phyloP scores from a whole-genome alignment of 768 basidiomycete species.

The Termitomyces sp. region DNA sequence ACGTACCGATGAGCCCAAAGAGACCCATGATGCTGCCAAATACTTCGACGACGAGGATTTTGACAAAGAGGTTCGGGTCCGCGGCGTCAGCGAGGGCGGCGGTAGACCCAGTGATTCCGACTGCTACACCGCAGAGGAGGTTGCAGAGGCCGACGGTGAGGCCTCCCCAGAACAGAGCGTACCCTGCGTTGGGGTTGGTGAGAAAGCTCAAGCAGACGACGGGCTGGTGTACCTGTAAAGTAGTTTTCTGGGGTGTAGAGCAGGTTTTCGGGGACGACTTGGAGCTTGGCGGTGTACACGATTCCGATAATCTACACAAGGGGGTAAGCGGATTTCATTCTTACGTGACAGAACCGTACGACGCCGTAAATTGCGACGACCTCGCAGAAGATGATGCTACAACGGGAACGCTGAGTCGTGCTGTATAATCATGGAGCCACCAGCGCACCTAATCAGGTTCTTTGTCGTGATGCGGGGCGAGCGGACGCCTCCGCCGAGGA shows the following conservation, averaged over 20 bases:
- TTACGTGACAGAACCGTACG: slow-evolving; percentile 37
- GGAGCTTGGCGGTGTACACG: slow-evolving; percentile 85
- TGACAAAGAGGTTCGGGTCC: slow-evolving; percentile 92
- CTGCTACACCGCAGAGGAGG: slow-evolving; percentile 88
- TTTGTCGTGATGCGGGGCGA: slow-evolving; percentile 93
- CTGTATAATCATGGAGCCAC: neutral
- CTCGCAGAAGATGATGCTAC: slow-evolving; percentile 97
- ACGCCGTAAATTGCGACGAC: slow-evolving; percentile 99
- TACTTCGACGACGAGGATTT: slow-evolving; percentile 94
- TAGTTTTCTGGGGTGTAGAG: slow-evolving; percentile 87
- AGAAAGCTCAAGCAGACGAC: neutral
- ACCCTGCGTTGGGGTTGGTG: slow-evolving; percentile 43
- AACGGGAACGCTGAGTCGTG: neutral
- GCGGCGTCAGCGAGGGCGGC: slow-evolving; percentile 95
- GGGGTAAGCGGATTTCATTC: neutral
- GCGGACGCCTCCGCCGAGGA: slow-evolving; percentile 92
- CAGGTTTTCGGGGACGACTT: slow-evolving; percentile 48
- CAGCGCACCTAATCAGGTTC: slow-evolving; percentile 86
- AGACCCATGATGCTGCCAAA: slow-evolving; percentile 88
- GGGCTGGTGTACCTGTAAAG: slow-evolving; percentile 63
- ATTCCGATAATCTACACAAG: slow-evolving; percentile 81
- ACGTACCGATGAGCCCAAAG: slow-evolving; percentile 88
- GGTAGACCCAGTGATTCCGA: slow-evolving; percentile 93
- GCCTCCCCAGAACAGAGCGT: slow-evolving; percentile 95
- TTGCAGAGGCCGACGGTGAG: slow-evolving; percentile 93